These are phyloP conservation scores for Pelagophyceae sp. DNA, from an alignment of 352 stramenopile species.

Conservation along the genomic window DNA sequence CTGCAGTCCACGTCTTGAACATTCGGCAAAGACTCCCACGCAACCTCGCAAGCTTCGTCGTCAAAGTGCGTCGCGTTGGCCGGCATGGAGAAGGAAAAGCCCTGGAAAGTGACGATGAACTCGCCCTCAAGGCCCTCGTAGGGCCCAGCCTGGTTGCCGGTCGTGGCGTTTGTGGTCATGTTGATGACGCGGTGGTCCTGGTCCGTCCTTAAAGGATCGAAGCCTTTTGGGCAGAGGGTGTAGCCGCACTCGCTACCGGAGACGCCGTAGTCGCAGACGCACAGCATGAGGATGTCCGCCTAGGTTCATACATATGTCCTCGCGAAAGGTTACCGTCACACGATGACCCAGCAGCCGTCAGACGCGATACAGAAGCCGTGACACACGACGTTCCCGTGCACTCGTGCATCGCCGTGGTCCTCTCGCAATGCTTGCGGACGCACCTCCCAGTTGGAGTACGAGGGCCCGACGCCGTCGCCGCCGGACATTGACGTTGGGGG, in stretches of 20 bases:
- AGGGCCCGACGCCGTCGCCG: too few relatives aligned
- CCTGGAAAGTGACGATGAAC: constrained; percentile 1
- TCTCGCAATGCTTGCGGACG: too few relatives aligned
- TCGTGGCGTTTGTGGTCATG: constrained; percentile 4
- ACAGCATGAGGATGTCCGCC: neutral
- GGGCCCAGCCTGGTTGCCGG: too few relatives aligned
- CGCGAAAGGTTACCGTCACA: too few relatives aligned
- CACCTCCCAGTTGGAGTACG: too few relatives aligned
- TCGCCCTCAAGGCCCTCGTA: neutral
- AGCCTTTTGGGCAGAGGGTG: neutral
- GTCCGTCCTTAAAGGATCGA: neutral
- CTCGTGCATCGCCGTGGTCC: too few relatives aligned
- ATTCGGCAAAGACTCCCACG: neutral
- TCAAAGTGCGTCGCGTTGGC: neutral
- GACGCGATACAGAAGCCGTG: too few relatives aligned
- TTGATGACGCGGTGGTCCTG: neutral
- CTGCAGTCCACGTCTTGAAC: neutral
- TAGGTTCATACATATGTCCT: too few relatives aligned
- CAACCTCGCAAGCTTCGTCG: neutral
- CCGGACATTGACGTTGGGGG: too few relatives aligned
- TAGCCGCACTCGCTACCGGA: neutral
- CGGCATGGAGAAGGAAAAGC: neutral
- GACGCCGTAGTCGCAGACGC: neutral
- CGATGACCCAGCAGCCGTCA: too few relatives aligned
- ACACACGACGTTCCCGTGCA: too few relatives aligned